These are phyloP conservation scores for Mycena rebaudengoi DNA, from an alignment of 768 basidiomycete genomes.

Conservation along the genomic window DNA sequence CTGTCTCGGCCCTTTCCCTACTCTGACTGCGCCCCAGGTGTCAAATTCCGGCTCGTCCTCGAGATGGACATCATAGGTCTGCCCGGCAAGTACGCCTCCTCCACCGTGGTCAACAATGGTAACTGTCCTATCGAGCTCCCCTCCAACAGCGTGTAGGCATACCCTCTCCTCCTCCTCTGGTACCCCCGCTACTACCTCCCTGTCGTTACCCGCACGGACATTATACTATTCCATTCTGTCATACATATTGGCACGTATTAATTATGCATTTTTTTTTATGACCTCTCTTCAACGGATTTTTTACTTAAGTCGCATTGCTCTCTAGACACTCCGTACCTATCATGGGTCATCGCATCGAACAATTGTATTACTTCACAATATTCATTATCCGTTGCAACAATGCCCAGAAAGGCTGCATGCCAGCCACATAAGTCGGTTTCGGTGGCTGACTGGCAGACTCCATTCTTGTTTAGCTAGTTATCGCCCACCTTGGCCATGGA, in stretches of 20 bases:
- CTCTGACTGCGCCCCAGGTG: constrained; percentile 43
- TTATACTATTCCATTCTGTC: not conserved
- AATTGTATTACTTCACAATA: constrained; percentile 21
- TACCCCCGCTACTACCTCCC: not conserved
- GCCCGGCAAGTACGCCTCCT: constrained; percentile 56
- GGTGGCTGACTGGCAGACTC: not conserved
- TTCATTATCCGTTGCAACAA: not conserved
- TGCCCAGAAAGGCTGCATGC: not conserved
- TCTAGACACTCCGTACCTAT: constrained; percentile 7
- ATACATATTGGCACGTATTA: constrained; percentile 12
- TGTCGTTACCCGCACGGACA: constrained; percentile 17
- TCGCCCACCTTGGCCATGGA: constrained; percentile 2
- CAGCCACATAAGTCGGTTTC: not conserved
- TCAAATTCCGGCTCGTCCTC: constrained; percentile 72
- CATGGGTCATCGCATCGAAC: not conserved
- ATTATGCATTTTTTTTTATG: constrained; percentile 10
- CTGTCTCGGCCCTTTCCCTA: constrained; percentile 4
- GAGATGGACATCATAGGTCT: constrained; percentile 78
- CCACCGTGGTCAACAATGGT: constrained; percentile 66
- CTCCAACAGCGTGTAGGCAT: constrained; percentile 54
- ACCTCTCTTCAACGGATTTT: not conserved
- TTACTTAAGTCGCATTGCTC: constrained; percentile 20
- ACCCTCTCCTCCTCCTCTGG: not conserved
- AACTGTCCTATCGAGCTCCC: constrained; percentile 77
- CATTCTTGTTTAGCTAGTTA: not conserved